Percentiles rank a stretch among this genome's conserved stretches.
Evolutionary conservation across 2,329 filamentous ascomycete species (phyloP).

Genomic region (Septoria petroselini): DNA sequence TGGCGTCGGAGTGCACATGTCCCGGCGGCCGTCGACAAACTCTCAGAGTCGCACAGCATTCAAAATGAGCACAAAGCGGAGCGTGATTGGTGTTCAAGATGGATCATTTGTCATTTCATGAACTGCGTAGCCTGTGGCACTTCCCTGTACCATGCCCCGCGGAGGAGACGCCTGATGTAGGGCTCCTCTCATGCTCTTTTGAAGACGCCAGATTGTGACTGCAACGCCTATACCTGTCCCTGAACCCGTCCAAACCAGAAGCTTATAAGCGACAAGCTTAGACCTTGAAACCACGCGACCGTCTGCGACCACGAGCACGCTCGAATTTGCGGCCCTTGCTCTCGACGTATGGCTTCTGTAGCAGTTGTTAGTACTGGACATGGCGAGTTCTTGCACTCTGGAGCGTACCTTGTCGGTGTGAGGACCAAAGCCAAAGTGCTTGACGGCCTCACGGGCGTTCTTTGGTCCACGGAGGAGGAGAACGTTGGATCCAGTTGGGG

Average conservation of each 20-base stretch:
- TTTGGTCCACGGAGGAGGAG: slow-evolving; percentile 96
- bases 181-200: slow-evolving; percentile 17
- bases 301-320: slow-evolving; percentile 96
- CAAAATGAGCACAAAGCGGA: background rate
- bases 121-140: slow-evolving; percentile 22
- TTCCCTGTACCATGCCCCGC: slow-evolving; percentile 12
- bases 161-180: slow-evolving; percentile 10
- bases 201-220: slow-evolving; percentile 15
- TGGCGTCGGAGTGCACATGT: slow-evolving; percentile 6
- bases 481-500: slow-evolving; percentile 95
- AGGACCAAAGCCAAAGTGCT: slow-evolving; percentile 98
- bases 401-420: slow-evolving; percentile 87
- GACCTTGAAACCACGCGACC: slow-evolving; percentile 99
- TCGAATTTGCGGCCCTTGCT: slow-evolving; percentile 99
- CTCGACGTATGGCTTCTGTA: slow-evolving; percentile 88
- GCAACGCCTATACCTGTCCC: slow-evolving; percentile 21
- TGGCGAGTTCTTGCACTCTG: background rate
- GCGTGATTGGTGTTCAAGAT: slow-evolving; percentile 13
- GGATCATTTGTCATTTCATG: slow-evolving; percentile 22
- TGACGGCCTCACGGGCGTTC: slow-evolving; percentile 95
- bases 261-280: slow-evolving; percentile 53
- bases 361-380: slow-evolving; percentile 20
- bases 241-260: slow-evolving; percentile 16
- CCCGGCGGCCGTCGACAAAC: slow-evolving; percentile 2
- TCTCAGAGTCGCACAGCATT: background rate